Evolutionary conservation across 306 rosid genomes (phyloP).

Genomic region (Inga oerstediana): DNA sequence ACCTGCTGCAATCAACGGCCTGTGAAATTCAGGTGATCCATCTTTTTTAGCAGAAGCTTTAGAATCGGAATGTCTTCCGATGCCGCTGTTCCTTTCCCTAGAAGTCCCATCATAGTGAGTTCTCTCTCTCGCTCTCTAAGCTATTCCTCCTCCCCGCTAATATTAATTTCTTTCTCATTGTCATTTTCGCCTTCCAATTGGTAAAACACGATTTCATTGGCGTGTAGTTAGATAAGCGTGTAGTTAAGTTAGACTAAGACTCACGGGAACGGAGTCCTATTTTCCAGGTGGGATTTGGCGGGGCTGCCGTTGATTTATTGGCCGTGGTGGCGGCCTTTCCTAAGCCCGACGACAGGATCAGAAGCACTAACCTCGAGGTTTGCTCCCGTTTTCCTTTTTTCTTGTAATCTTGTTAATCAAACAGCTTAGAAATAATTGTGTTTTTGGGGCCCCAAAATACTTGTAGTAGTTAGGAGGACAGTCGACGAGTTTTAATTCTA

Average conservation of each 20-base stretch:
- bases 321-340: slow-evolving; percentile 74
- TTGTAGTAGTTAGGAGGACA: background rate
- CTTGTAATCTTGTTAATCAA: too few species aligned
- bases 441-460: background rate
- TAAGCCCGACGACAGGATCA: slow-evolving; percentile 73
- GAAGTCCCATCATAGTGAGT: slow-evolving; percentile 62
- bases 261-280: background rate
- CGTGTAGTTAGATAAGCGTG: background rate
- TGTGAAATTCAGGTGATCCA: background rate
- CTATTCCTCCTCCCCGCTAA: background rate
- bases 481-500: too few species aligned
- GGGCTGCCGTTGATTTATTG: slow-evolving; percentile 56
- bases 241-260: background rate
- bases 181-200: background rate
- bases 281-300: slow-evolving; percentile 78
- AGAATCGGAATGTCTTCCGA: slow-evolving; percentile 52
- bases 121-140: slow-evolving; percentile 1
- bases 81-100: slow-evolving; percentile 49
- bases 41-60: slow-evolving; percentile 26
- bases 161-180: background rate
- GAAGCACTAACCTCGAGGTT: slow-evolving; percentile 75
- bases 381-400: background rate
- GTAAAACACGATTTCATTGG: background rate
- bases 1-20: background rate
- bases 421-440: background rate